Evolutionary conservation across 306 rosid genomes (phyloP).

Genomic region (Trichosanthes truncata): DNA sequence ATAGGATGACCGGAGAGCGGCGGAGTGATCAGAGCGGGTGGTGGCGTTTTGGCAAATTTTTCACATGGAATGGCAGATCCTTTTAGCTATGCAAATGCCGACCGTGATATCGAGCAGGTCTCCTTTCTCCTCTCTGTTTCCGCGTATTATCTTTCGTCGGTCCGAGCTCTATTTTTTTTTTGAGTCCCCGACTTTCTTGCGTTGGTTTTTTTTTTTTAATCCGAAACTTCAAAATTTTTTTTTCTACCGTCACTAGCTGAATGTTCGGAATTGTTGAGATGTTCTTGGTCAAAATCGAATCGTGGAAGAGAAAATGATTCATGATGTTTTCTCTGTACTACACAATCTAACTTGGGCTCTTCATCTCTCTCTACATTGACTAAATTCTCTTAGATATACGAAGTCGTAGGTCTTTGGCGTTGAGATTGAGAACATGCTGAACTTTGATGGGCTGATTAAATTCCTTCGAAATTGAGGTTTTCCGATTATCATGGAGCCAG

Average conservation of each 20-base stretch:
- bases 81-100: slow-evolving; percentile 84
- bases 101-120: slow-evolving; percentile 84
- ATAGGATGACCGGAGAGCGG: slow-evolving; percentile 90
- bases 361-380: not conserved
- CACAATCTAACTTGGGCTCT: not conserved
- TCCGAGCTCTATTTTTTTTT: not conserved
- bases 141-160: not conserved
- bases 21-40: slow-evolving; percentile 78
- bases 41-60: slow-evolving; percentile 61
- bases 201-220: not conserved
- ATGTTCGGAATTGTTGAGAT: not conserved
- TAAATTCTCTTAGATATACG: not conserved
- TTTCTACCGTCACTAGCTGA: not conserved
- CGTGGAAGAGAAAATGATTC: not conserved
- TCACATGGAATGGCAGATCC: slow-evolving; percentile 99
- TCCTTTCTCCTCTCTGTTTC: slow-evolving; percentile 13
- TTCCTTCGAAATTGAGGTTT: not conserved
- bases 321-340: not conserved
- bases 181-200: not conserved
- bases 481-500: not conserved
- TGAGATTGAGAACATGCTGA: not conserved
- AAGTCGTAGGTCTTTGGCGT: not conserved
- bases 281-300: slow-evolving; percentile 6
- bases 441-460: not conserved
- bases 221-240: not conserved